Conservation (phyloP, 2,329 filamentous ascomycete species). For the Claviceps sp. region DNA sequence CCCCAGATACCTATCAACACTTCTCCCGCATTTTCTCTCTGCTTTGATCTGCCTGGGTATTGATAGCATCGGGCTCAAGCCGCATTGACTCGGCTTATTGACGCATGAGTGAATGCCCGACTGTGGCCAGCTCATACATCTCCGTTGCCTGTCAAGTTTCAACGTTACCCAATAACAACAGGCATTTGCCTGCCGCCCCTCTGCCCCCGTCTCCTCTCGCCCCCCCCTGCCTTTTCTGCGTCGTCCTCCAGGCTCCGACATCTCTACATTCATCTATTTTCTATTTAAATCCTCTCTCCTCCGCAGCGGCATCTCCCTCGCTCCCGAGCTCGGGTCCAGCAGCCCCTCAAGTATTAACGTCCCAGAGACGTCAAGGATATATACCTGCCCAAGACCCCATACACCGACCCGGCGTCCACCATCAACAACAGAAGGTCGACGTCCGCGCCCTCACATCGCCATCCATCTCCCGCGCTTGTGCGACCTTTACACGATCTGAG, state of each 20-base stretch:
- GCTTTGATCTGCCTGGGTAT: too few relatives aligned
- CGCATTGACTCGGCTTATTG: too few relatives aligned
- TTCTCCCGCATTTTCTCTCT: too few relatives aligned
- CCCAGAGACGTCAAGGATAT: not conserved
- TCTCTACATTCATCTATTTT: too few relatives aligned
- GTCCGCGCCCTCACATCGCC: not conserved
- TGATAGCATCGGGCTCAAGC: too few relatives aligned
- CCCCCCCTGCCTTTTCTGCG: not conserved
- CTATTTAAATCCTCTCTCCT: not conserved
- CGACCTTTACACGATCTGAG: not conserved
- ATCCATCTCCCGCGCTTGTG: constrained; percentile 1
- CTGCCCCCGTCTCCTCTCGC: not conserved
- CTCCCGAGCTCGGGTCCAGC: constrained; percentile 2
- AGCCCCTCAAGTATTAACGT: not conserved
- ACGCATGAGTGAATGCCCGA: too few relatives aligned
- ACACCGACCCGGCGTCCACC: not conserved
- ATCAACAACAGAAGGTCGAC: not conserved
- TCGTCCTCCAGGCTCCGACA: too few relatives aligned
- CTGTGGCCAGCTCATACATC: too few relatives aligned
- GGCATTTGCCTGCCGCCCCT: not conserved
- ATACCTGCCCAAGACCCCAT: not conserved
- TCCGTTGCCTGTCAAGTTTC: too few relatives aligned
- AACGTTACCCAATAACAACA: too few relatives aligned
- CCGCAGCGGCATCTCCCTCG: constrained; percentile 6
- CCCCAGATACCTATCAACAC: too few relatives aligned